These are phyloP conservation scores for Cladobotryum protrusum DNA, from an alignment of 2,329 filamentous ascomycete genomes.

Conservation along the genomic window DNA sequence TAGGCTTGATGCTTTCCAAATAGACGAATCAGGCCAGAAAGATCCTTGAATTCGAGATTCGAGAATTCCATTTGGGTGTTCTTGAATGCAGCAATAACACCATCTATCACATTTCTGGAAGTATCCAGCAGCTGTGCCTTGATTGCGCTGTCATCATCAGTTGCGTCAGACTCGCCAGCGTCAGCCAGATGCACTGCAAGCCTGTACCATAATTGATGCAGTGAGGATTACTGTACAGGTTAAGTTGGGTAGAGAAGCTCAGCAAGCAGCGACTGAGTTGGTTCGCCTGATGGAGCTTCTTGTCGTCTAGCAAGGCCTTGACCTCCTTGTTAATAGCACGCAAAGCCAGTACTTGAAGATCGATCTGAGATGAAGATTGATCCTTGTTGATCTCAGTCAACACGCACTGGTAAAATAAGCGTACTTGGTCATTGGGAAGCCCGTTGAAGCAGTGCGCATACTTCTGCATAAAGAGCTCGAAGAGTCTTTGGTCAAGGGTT, in stretches of 20 bases:
- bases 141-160: constrained; percentile 12
- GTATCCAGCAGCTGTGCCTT: not conserved
- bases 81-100: constrained; percentile 35
- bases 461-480: constrained; percentile 30
- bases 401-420: constrained; percentile 35
- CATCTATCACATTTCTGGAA: constrained; percentile 11
- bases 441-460: constrained; percentile 23
- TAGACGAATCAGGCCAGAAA: constrained; percentile 39
- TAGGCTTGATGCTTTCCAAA: constrained; percentile 43
- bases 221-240: constrained; percentile 33
- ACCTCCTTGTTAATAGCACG: constrained; percentile 25
- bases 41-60: constrained; percentile 37
- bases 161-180: constrained; percentile 20
- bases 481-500: constrained; percentile 33
- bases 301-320: constrained; percentile 25
- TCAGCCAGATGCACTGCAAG: constrained; percentile 39
- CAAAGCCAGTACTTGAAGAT: constrained; percentile 34
- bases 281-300: constrained; percentile 25
- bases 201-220: constrained; percentile 40
- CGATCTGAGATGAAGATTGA: constrained; percentile 24
- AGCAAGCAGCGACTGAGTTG: constrained; percentile 37
- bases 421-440: constrained; percentile 25
- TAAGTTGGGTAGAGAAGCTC: constrained; percentile 35
- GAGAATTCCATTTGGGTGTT: constrained; percentile 38
- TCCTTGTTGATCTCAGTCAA: constrained; percentile 32